phyloP scores from a whole-genome alignment of 306 rosid genomes.

The Lithocarpus polystachyus region DNA sequence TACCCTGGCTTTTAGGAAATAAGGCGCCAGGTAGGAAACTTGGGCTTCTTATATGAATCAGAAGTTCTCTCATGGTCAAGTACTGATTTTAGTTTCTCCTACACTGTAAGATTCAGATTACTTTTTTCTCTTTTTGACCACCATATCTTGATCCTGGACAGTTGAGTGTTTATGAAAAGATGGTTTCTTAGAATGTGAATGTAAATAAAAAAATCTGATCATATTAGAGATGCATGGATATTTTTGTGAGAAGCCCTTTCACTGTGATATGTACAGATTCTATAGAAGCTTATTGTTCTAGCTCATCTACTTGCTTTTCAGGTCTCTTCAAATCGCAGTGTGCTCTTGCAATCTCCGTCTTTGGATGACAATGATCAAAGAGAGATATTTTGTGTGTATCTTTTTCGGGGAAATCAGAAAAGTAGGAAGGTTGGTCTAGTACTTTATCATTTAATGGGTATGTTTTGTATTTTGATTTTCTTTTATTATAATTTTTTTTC shows the following conservation, averaged over 20 bases:
- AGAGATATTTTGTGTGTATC: conserved; percentile 62
- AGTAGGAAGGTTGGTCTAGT: conserved; percentile 52
- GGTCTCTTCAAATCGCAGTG: conserved; percentile 65
- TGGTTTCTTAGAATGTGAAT: not conserved
- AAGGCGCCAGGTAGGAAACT: conserved; percentile 57
- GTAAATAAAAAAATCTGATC: not conserved
- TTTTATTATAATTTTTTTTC: conserved; percentile 15
- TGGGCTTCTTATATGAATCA: conserved; percentile 56
- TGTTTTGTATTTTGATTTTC: not conserved
- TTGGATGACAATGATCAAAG: conserved; percentile 68
- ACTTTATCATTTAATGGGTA: not conserved
- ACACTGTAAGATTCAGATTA: conserved; percentile 41
- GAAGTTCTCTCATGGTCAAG: conserved; percentile 73
- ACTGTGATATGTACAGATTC: not conserved
- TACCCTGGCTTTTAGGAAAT: conserved; percentile 42
- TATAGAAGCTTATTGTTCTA: conserved; percentile 9
- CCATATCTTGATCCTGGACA: not conserved
- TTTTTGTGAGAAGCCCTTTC: not conserved
- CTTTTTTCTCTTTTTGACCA: not conserved
- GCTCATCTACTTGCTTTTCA: conserved; percentile 26
- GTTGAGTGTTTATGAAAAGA: not conserved
- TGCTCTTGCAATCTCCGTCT: conserved; percentile 71
- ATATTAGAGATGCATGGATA: not conserved
- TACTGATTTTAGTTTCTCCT: conserved; percentile 64
- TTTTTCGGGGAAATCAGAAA: conserved; percentile 57